Percentiles rank a stretch among this genome's conserved stretches.
phyloP scores from a whole-genome alignment of 2,329 filamentous ascomycete genomes.

The Coniochaeta hoffmannii region DNA sequence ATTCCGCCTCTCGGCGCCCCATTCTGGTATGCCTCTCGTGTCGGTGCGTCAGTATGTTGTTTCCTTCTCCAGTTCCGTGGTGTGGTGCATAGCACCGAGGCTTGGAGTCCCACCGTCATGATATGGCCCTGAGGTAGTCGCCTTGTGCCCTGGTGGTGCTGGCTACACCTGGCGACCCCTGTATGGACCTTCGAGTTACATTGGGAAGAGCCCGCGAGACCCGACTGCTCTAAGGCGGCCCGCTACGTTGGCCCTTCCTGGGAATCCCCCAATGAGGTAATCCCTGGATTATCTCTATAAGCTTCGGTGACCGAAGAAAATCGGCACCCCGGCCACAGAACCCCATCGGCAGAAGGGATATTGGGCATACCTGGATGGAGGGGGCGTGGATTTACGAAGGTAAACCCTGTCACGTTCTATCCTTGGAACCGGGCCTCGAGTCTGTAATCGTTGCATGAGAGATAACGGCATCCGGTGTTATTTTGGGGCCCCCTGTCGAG shows the following conservation, averaged over 20 bases:
- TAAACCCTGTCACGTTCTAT: constrained; percentile 10
- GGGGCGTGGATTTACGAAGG: constrained; percentile 16
- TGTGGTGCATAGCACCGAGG: neutral
- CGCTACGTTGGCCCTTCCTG: neutral
- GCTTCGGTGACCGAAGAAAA: constrained; percentile 38
- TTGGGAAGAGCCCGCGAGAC: constrained; percentile 6
- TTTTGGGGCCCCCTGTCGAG: neutral
- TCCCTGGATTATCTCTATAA: constrained; percentile 27
- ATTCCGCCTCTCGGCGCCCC: neutral
- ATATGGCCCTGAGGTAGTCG: neutral
- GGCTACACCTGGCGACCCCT: constrained; percentile 6
- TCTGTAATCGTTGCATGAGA: neutral
- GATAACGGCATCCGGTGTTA: constrained; percentile 1
- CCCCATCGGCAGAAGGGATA: constrained; percentile 21
- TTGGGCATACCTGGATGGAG: constrained; percentile 10
- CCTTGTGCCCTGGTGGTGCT: neutral
- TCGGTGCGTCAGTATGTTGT: neutral
- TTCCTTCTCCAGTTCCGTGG: neutral
- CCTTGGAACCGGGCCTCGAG: constrained; percentile 2
- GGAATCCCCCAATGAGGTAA: constrained; percentile 26
- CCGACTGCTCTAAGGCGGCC: neutral
- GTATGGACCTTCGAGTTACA: constrained; percentile 11
- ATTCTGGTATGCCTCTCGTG: neutral
- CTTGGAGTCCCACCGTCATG: neutral
- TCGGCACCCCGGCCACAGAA: constrained; percentile 25